These are phyloP conservation scores for Gillenia trifoliata DNA, from an alignment of 306 rosid genomes.

Conservation along the genomic window DNA sequence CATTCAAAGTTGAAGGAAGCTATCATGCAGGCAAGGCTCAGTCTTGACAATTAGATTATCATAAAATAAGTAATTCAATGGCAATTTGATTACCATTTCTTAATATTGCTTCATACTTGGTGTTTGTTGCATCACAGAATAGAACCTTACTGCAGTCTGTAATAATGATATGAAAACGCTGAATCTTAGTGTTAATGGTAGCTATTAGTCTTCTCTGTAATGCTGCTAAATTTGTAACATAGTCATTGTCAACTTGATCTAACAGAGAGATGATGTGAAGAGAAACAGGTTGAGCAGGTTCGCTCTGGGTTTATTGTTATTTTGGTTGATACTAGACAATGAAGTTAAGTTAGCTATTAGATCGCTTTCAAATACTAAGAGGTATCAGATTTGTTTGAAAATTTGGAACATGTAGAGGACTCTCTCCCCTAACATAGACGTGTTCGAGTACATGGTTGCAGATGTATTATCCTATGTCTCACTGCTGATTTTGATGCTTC, in stretches of 20 bases:
- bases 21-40: conserved; percentile 64
- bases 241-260: neutral
- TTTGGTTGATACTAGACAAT: neutral
- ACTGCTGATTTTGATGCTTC: neutral
- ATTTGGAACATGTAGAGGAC: neutral
- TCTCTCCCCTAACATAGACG: neutral
- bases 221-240: neutral
- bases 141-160: neutral
- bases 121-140: conserved; percentile 1
- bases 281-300: neutral
- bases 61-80: neutral
- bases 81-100: conserved; percentile 1
- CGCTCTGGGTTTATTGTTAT: neutral
- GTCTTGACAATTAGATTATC: neutral
- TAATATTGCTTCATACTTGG: neutral
- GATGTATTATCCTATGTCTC: neutral
- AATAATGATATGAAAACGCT: neutral
- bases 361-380: neutral
- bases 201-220: neutral
- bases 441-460: neutral
- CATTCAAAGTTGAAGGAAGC: conserved; percentile 92
- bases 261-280: neutral
- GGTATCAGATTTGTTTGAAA: neutral
- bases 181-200: neutral
- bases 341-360: neutral